Evolutionary conservation across 1,139 yeast species (phyloP), one percentile per base, ranked within the genome.

Genomic region (Debaryomycetaceae sp.): DNA sequence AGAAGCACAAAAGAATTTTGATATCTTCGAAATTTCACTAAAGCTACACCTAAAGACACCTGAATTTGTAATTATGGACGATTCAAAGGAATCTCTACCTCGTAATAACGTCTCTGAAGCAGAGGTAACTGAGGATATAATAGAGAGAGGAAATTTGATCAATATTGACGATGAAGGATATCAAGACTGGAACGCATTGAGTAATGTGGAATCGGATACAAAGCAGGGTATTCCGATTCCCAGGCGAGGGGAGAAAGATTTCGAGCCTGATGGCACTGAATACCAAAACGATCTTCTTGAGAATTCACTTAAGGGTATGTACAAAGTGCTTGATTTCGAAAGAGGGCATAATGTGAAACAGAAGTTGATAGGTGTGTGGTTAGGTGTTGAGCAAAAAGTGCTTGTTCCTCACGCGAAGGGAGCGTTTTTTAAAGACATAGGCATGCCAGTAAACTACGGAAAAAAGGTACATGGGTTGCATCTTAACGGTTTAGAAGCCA

Each of bases 231-330:
- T 54, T 22, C 48, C 55, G 1, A 53, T 78, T n/a, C 85, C 84
- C 2, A 78, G 75, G 46, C 65, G 92, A 46, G 96, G 96, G 2
- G 92, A 81, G 44, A 91, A 91, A 58, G 96, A 87, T 48, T 85
- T 82, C 50, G 95, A 81, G 45, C 96, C 95, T 0, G 92, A 84
- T 58, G 88, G 91, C 0, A 83, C 94, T 0, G 55, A 60, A 3
- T 66, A 75, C 17, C 97, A 91, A 59, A 56, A 55, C 2, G 52
- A 61, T 5, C 66, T 73, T 15, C 65, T 91, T 5, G 63, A 65
- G 7, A 73, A 70, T 29, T 81, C 94, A 7, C 68, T 86, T 39
- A 61, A 75, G 17, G 80, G 86, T 22, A 89, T 91, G 96, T 88
- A 78, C 53, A 63, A 66, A 4, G 94, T 95, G 0, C 62, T 91